phyloP scores from a whole-genome alignment of 2,329 filamentous ascomycete genomes.

The Aureobasidium melanogenum region DNA sequence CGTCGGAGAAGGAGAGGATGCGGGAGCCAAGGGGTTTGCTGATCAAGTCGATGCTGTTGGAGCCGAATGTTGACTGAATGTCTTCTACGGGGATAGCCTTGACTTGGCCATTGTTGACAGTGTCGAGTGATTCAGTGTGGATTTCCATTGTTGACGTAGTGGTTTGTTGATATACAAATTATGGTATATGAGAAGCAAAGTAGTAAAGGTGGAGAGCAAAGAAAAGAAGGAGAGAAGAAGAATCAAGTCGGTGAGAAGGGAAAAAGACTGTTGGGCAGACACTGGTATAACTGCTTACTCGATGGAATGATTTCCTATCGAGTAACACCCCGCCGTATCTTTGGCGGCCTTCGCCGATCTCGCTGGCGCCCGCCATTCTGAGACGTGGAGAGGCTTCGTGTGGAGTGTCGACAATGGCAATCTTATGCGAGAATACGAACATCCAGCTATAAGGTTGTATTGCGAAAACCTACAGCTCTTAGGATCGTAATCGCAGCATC shows the following conservation, averaged over 20 bases:
- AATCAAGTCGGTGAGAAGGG: not conserved
- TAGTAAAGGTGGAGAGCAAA: not conserved
- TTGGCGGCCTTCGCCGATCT: slow-evolving; percentile 1
- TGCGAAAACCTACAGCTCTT: not conserved
- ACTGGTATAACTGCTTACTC: slow-evolving; percentile 7
- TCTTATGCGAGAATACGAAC: not conserved
- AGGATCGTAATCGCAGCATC: not conserved
- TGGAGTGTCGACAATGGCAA: not conserved
- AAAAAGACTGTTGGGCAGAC: not conserved
- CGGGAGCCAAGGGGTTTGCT: slow-evolving; percentile 42
- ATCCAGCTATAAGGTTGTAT: not conserved
- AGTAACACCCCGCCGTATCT: slow-evolving; percentile 12
- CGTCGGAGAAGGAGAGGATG: slow-evolving; percentile 49
- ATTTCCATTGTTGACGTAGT: slow-evolving; percentile 12
- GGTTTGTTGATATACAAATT: not conserved
- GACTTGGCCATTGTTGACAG: slow-evolving; percentile 1
- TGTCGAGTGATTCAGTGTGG: slow-evolving; percentile 11
- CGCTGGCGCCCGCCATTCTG: not conserved
- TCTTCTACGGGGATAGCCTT: slow-evolving; percentile 13
- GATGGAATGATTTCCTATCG: slow-evolving; percentile 11
- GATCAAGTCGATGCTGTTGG: slow-evolving; percentile 47
- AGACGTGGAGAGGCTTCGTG: not conserved
- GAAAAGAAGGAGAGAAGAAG: not conserved
- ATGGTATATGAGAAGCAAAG: not conserved
- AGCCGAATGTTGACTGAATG: slow-evolving; percentile 48